These are phyloP conservation scores for Podospora anserina DNA, from an alignment of 495 filamentous ascomycete genomes.

Conservation along the genomic window DNA sequence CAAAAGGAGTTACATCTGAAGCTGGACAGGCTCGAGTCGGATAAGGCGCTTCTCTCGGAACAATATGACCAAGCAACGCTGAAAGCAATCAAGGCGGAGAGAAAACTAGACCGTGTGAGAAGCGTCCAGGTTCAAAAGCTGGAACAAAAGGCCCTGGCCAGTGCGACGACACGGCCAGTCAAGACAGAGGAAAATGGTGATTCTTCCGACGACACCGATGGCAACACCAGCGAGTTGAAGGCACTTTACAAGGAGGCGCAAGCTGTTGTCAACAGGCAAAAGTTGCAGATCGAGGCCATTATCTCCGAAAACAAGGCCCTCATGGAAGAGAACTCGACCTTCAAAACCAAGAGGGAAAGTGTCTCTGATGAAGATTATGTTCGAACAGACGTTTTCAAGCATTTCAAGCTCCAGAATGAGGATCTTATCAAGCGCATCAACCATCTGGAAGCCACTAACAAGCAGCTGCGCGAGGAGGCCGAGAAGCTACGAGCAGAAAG, in stretches of 20 bases:
- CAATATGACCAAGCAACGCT: conserved; percentile 80
- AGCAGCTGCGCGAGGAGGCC: conserved; percentile 77
- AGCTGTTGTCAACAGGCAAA: conserved; percentile 73
- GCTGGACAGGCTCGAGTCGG: conserved; percentile 68
- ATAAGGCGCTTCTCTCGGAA: conserved; percentile 80
- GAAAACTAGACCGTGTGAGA: conserved; percentile 81
- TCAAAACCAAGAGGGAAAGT: conserved; percentile 53
- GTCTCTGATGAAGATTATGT: conserved; percentile 92
- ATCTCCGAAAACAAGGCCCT: conserved; percentile 76
- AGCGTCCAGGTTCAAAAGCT: conserved; percentile 88
- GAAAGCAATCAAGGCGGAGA: conserved; percentile 91
- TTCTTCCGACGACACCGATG: conserved; percentile 55
- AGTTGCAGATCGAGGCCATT: conserved; percentile 76
- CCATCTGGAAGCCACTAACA: conserved; percentile 83
- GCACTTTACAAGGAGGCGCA: conserved; percentile 65
- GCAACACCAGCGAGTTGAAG: conserved; percentile 58
- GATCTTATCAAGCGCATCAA: conserved; percentile 90
- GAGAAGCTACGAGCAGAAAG: conserved; percentile 81
- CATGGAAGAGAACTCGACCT: conserved; percentile 71
- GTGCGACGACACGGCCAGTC: conserved; percentile 50
- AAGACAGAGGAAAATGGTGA: conserved; percentile 54
- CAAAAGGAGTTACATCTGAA: conserved; percentile 79
- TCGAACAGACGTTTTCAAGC: conserved; percentile 87
- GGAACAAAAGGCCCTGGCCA: conserved; percentile 79
- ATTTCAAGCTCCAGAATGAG: conserved; percentile 82